These are phyloP conservation scores for Flaveria bidentis DNA, from an alignment of 129 eudicot species.

Conservation along the genomic window DNA sequence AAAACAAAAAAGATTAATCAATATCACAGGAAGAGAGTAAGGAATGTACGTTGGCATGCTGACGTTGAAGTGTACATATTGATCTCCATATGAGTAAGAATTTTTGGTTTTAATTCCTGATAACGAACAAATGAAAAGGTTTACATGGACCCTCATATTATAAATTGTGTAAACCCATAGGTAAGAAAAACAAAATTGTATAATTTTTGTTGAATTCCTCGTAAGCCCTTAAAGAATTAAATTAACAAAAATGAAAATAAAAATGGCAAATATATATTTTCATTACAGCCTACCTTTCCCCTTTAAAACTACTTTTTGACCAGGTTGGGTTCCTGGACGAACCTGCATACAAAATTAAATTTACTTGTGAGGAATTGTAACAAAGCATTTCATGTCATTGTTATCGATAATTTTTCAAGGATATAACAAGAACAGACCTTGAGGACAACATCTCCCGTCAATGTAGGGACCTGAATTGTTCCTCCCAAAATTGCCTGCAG, in stretches of 20 bases:
- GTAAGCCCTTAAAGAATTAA: background rate
- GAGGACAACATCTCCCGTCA: constrained; percentile 92
- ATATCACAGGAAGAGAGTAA: constrained; percentile 14
- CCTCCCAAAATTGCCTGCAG: constrained; percentile 94
- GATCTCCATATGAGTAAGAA: constrained; percentile 74
- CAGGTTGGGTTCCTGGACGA: constrained; percentile 89
- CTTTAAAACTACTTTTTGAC: constrained; percentile 86
- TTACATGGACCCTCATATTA: background rate
- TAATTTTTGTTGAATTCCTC: background rate
- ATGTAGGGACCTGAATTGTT: constrained; percentile 90
- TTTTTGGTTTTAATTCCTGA: constrained; percentile 78
- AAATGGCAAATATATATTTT: background rate
- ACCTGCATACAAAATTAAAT: constrained; percentile 24
- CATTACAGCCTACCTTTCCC: constrained; percentile 35
- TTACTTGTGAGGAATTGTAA: background rate
- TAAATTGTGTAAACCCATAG: background rate
- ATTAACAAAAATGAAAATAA: background rate
- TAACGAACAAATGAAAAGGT: constrained; percentile 13
- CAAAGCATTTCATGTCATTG: background rate
- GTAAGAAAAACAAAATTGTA: background rate
- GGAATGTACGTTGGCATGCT: constrained; percentile 78
- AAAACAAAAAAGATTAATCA: background rate
- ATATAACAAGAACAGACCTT: constrained; percentile 49
- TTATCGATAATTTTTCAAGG: background rate
- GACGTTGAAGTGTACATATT: constrained; percentile 90